phyloP scores from a whole-genome alignment of 768 basidiomycete species.

The Suillus occidentalis region DNA sequence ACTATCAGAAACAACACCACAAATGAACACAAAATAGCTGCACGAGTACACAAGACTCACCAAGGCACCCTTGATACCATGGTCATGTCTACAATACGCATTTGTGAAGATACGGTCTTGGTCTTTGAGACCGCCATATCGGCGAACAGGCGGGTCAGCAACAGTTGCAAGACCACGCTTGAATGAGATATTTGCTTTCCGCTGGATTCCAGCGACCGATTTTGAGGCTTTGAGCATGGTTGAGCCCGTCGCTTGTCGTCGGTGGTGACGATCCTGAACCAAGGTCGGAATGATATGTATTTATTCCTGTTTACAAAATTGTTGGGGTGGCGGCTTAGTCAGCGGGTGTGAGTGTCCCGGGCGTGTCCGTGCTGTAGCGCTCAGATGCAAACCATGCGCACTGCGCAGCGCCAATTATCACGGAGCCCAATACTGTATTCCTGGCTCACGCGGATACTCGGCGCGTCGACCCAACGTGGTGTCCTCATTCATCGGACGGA shows the following conservation, averaged over 20 bases:
- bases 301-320: slow-evolving; percentile 4
- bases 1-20: slow-evolving; percentile 39
- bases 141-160: slow-evolving; percentile 81
- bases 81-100: slow-evolving; percentile 83
- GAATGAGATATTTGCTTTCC: slow-evolving; percentile 15
- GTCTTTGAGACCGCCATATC: slow-evolving; percentile 93
- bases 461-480: background rate
- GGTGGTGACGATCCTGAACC: slow-evolving; percentile 9
- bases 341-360: background rate
- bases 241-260: slow-evolving; percentile 17
- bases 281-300: background rate
- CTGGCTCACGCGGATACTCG: background rate
- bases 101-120: slow-evolving; percentile 95
- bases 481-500: background rate
- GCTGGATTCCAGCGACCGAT: slow-evolving; percentile 23
- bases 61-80: slow-evolving; percentile 89
- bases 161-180: slow-evolving; percentile 61
- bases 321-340: background rate
- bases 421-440: background rate
- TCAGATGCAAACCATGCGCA: no score
- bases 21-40: slow-evolving; percentile 2
- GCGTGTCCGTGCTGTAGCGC: background rate
- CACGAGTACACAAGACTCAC: slow-evolving; percentile 42
- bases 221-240: slow-evolving; percentile 31
- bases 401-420: no score